phyloP scores from a whole-genome alignment of 352 stramenopile species.

The Pythium aphanidermatum region DNA sequence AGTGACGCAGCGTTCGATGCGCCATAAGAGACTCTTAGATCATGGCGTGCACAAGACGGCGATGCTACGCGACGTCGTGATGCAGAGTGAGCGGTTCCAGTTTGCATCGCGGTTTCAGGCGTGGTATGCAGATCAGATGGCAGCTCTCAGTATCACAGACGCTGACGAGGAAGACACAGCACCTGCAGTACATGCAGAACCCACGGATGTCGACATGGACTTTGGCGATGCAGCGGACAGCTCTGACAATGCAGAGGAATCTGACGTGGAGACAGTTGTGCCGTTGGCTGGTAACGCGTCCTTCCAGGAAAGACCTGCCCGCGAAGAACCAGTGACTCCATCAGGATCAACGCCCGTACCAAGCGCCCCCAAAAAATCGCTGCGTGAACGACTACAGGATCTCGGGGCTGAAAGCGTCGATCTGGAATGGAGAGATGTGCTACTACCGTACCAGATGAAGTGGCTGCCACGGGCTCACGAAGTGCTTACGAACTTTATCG shows the following conservation, averaged over 20 bases:
- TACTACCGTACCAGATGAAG: conserved; percentile 26
- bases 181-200: no score
- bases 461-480: conserved; percentile 27
- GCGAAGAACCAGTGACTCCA: background rate
- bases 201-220: conserved; percentile 1
- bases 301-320: background rate
- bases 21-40: conserved; percentile 57
- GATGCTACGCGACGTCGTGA: conserved; percentile 18
- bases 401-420: conserved; percentile 22
- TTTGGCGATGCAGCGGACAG: background rate
- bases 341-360: background rate
- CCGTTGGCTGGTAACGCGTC: background rate
- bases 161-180: conserved; percentile 6
- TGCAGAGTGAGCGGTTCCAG: conserved; percentile 37
- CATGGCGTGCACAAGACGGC: conserved; percentile 31
- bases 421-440: conserved; percentile 26
- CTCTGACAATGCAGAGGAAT: background rate
- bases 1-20: conserved; percentile 38
- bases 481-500: conserved; percentile 32
- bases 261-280: background rate
- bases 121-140: conserved; percentile 28
- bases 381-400: conserved; percentile 4
- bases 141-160: background rate
- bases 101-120: conserved; percentile 45
- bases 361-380: background rate